Base-by-base conservation (phyloP, 1,139 yeast genomes). In the Geotrichum siamense region DNA sequence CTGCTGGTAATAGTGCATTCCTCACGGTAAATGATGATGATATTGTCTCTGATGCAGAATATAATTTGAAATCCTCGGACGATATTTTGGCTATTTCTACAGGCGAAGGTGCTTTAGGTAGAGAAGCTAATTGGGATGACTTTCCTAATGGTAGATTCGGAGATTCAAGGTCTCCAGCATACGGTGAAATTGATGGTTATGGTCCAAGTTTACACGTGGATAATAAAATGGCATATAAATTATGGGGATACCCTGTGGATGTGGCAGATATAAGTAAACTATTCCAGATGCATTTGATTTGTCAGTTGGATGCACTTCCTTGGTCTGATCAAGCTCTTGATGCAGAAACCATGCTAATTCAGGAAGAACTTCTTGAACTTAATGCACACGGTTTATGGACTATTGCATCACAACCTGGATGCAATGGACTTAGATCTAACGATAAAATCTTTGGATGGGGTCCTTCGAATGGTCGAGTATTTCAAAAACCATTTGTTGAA, bases 51-150 rank as follows among this genome's bases (percentile, higher is more conserved):
- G 28, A 43, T 16, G 44, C 39, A 8, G 41, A 41, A 19, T 16
- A 33, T 10, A 49, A 39, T 19, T 44, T 63, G 1, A 29, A 27
- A n/a, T 68, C 75, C 1, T 72, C 77, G 50, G 75, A 76, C 52
- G 75, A 75, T 1, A 71, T 83, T 43, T 69, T 83, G 36, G 85
- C 89, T 5, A 85, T 85, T 31, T 82, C 93, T 44, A 74, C 82
- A 21, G 96, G 95, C 40, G 81, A 82, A 53, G 95, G 95, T 35
- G 76, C 83, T 2, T 61, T 85, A 36, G 95, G 96, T 21, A 78
- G 89, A 53, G 94, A 85, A 62, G 96, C 96, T 8, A 85, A 93
- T 2, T 91, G 98, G 98, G 98, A 91, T 68, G 98, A 91, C 58
- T 91, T 86, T 63, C 94, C 97, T 15, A 91, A 91, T 60, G 98